These are phyloP conservation scores for Teratosphaeria destructans DNA, from an alignment of 2,329 filamentous ascomycete genomes.

Conservation along the genomic window DNA sequence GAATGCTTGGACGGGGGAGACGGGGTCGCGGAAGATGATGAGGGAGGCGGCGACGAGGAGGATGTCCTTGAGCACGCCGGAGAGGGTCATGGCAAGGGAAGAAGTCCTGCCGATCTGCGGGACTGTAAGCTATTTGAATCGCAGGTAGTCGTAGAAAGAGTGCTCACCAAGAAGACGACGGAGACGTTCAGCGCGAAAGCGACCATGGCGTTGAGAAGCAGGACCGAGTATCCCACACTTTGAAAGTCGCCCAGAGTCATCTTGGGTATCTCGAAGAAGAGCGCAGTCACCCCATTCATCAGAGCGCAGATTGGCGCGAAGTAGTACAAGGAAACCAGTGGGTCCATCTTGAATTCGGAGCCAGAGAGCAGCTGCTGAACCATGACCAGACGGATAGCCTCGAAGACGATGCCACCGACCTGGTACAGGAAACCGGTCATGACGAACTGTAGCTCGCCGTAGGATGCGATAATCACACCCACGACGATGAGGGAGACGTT, in stretches of 20 bases:
- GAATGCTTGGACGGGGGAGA: conserved; percentile 67
- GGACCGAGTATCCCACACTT: conserved; percentile 60
- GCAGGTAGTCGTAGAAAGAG: conserved; percentile 8
- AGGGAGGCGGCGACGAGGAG: conserved; percentile 71
- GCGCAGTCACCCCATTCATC: conserved; percentile 67
- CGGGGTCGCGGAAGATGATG: conserved; percentile 68
- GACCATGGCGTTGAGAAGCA: conserved; percentile 65
- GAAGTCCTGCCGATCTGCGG: conserved; percentile 78
- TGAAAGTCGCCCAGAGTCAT: conserved; percentile 61
- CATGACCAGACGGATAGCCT: conserved; percentile 74
- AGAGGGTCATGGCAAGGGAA: conserved; percentile 74
- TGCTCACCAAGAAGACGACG: conserved; percentile 69
- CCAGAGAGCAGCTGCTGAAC: conserved; percentile 73
- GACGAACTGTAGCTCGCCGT: conserved; percentile 92
- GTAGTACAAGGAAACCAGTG: conserved; percentile 80
- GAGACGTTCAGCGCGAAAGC: conserved; percentile 78
- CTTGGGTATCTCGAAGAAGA: conserved; percentile 63
- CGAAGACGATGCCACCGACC: conserved; percentile 66
- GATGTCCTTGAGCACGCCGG: conserved; percentile 80
- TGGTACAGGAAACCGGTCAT: conserved; percentile 71
- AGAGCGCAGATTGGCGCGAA: conserved; percentile 74
- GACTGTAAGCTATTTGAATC: not conserved
- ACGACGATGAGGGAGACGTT: conserved; percentile 94
- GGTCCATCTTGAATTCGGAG: conserved; percentile 85
- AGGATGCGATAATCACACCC: conserved; percentile 86